phyloP scores from a whole-genome alignment of 495 filamentous ascomycete genomes.

The Aspergillus cavernicola region DNA sequence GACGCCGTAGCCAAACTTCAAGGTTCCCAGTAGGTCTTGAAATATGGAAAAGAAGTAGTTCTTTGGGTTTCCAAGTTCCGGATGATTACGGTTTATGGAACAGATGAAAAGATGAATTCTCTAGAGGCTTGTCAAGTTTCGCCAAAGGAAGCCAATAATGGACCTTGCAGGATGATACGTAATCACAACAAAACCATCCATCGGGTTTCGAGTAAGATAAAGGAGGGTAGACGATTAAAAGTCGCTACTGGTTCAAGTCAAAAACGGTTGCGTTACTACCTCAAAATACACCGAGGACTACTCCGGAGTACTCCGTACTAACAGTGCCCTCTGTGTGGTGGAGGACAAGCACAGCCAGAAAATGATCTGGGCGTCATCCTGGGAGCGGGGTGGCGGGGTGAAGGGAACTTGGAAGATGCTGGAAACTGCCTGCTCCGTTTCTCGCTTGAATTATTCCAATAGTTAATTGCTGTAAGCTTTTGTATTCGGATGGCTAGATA shows the following conservation, averaged over 20 bases:
- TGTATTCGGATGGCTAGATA: no score
- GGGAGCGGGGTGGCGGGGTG: conserved; percentile 6
- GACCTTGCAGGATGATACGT: no score
- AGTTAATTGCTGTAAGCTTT: no score
- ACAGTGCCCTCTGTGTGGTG: no score
- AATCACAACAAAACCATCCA: no score
- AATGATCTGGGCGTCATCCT: not conserved
- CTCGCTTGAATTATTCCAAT: not conserved
- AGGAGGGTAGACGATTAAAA: not conserved
- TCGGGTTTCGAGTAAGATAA: no score
- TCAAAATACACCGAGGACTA: no score
- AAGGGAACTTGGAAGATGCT: not conserved
- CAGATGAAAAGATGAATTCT: not conserved
- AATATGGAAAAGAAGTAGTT: not conserved
- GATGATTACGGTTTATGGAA: not conserved
- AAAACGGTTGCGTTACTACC: no score
- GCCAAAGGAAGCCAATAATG: not conserved
- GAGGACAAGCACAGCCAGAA: not conserved
- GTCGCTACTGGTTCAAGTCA: not conserved
- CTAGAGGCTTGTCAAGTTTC: not conserved
- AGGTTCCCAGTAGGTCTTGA: not conserved
- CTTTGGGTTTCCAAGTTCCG: not conserved
- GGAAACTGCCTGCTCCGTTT: not conserved
- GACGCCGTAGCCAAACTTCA: no score
- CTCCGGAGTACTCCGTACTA: no score